Conservation (phyloP, 2,329 filamentous ascomycete species). For the Juglanconis juglandina region DNA sequence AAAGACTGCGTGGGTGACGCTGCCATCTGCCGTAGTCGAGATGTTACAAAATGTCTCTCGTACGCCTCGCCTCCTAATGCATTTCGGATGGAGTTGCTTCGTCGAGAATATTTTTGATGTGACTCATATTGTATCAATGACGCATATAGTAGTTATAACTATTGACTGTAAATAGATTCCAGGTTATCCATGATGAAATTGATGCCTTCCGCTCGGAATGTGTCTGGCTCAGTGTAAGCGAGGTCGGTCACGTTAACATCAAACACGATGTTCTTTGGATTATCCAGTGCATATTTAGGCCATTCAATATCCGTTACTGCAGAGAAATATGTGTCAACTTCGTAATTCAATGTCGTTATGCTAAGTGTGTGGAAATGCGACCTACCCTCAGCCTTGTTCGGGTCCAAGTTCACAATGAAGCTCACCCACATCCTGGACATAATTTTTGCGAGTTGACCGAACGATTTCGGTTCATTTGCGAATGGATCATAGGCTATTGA, state of each 20-base stretch:
- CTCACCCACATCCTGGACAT: constrained; percentile 51
- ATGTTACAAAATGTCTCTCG: no score
- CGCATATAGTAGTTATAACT: constrained; percentile 16
- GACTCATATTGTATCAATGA: no score
- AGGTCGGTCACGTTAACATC: constrained; percentile 42
- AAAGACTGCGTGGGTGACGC: no score
- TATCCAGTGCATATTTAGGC: constrained; percentile 39
- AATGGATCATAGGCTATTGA: constrained; percentile 34
- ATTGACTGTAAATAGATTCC: neutral
- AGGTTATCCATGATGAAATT: constrained; percentile 29
- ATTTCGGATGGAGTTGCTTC: no score
- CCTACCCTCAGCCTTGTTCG: constrained; percentile 31
- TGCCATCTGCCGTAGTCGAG: no score
- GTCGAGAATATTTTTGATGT: no score
- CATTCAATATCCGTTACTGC: constrained; percentile 27
- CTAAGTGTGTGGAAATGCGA: neutral
- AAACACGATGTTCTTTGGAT: constrained; percentile 47
- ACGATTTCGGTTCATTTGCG: constrained; percentile 38
- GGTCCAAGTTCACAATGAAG: constrained; percentile 44
- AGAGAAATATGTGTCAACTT: neutral
- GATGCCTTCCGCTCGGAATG: constrained; percentile 40
- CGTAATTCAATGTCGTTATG: neutral
- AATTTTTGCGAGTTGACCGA: constrained; percentile 38
- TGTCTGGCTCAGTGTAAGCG: constrained; percentile 40
- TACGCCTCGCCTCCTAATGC: no score